Percentiles rank a stretch among this genome's conserved stretches.
phyloP scores from a whole-genome alignment of 805 yeast genomes.

The Cyberlindnera galapagoensis region DNA sequence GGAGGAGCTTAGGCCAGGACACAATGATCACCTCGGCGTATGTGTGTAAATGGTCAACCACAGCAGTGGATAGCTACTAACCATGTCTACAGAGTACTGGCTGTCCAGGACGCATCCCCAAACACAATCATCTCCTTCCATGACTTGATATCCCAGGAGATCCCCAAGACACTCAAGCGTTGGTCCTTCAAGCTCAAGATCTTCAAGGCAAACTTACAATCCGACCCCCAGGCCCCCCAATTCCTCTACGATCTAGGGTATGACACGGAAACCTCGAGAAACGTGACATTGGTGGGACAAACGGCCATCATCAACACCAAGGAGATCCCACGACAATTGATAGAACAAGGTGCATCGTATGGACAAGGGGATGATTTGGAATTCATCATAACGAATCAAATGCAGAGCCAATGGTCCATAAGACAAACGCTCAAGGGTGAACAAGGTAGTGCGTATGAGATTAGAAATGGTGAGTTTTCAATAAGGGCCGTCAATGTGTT shows the following conservation, averaged over 20 bases:
- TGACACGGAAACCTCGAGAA: slow-evolving; percentile 15
- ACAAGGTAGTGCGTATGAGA: slow-evolving; percentile 60
- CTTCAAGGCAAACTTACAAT: slow-evolving; percentile 53
- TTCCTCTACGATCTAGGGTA: slow-evolving; percentile 11
- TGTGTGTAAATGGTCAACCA: background rate
- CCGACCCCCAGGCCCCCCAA: slow-evolving; percentile 4
- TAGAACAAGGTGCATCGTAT: slow-evolving; percentile 46
- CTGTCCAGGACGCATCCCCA: slow-evolving; percentile 42
- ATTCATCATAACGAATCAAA: slow-evolving; percentile 43
- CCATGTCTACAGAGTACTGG: slow-evolving; percentile 26
- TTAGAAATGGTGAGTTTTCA: slow-evolving; percentile 35
- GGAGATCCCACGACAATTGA: slow-evolving; percentile 21
- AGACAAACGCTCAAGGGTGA: slow-evolving; percentile 70
- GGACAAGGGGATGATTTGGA: slow-evolving; percentile 56
- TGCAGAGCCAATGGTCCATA: slow-evolving; percentile 64
- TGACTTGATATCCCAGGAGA: slow-evolving; percentile 61
- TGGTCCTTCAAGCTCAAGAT: slow-evolving; percentile 69
- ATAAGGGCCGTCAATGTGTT: slow-evolving; percentile 66
- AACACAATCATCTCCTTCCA: slow-evolving; percentile 63
- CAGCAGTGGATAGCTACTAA: background rate
- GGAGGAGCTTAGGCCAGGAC: background rate
- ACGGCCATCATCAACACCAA: slow-evolving; percentile 24
- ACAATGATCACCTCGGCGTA: slow-evolving; percentile 6
- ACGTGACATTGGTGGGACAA: slow-evolving; percentile 19
- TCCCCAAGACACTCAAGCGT: slow-evolving; percentile 53